Evolutionary conservation across 129 eudicot species (phyloP).

Genomic region (Centella asiatica): DNA sequence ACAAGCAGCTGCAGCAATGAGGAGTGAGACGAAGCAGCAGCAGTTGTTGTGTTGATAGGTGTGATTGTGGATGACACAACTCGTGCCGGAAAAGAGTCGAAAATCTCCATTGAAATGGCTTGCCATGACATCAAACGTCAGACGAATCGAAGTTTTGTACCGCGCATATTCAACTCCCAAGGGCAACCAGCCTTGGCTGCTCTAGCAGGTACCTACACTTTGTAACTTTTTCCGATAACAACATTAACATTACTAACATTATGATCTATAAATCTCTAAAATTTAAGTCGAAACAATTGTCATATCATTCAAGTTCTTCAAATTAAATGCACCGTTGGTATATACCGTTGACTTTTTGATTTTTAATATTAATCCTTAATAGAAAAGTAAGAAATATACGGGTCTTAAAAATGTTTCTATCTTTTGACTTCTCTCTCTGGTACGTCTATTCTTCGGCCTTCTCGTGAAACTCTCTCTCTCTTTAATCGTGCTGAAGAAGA

Average conservation of each 20-base stretch:
- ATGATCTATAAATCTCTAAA: neutral
- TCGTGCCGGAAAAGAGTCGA: constrained; percentile 42
- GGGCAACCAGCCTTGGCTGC: constrained; percentile 33
- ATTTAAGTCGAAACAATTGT: neutral
- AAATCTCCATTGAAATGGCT: constrained; percentile 48
- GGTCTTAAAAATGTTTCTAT: too few species aligned
- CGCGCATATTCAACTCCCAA: constrained; percentile 17
- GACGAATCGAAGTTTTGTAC: constrained; percentile 14
- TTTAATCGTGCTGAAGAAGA: too few species aligned
- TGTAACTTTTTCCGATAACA: neutral
- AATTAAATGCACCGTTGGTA: too few species aligned
- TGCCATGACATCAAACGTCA: constrained; percentile 24
- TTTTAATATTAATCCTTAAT: too few species aligned
- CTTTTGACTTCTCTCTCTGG: too few species aligned
- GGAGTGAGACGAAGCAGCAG: too few species aligned
- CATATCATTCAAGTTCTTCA: too few species aligned
- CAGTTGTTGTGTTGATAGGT: constrained; percentile 25
- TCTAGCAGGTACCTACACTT: constrained; percentile 25
- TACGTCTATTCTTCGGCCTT: too few species aligned
- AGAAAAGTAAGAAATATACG: too few species aligned
- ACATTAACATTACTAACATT: neutral
- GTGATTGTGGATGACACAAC: constrained; percentile 31
- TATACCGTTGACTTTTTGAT: too few species aligned
- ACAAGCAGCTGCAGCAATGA: too few species aligned
- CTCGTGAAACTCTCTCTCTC: too few species aligned